Base-by-base conservation (phyloP, 345 rosid species). In the Cochlearia excelsa region DNA sequence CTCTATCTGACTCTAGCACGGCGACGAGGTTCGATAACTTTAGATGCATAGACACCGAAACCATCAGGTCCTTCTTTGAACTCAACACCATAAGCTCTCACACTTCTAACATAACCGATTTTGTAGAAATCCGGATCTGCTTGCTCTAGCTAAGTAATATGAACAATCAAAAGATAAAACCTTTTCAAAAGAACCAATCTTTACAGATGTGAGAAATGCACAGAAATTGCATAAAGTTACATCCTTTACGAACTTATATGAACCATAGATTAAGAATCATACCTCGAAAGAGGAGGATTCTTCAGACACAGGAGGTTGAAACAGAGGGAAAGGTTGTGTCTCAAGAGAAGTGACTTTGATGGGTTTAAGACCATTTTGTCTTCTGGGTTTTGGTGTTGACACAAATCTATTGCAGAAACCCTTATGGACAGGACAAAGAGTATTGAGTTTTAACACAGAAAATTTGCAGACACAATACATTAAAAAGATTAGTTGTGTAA, bases 61-160 rank as follows among this genome's bases (percentile, higher is more conserved):
- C 93, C 98, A 60, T 84, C 86, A 1, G 96, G 90, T 0, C 96
- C 90, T 81, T 88, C 93, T 75, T 83, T 92, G 49, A 86, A 92
- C 57, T 84, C 87, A 66, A 92, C 72, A 30, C 98, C 96, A 74
- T 86, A 86, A 53, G 96, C 96, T 76, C 93, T 84, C 84, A 88
- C 74, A 46, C 84, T 79, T 63, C 96, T 71, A 66, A 72, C 88
- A 74, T 76, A 88, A 5, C 98, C 98, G 47, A 92, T 92, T 81
- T 77, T 92, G 79, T 86, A 92, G 69, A 88, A 92, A 73, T 88
- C 98, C 3, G 96, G 95, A 74, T 88, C 98, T 49, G 85, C 96
- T 40, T 83, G 80, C 68, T 88, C 93, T 59, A 75, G 33, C 77
- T 61, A 38, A 30, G 60, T 30, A 61, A 26, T 4, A 26, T 16